Conservation (phyloP, 768 basidiomycete species). For the Mrakia gelida region DNA sequence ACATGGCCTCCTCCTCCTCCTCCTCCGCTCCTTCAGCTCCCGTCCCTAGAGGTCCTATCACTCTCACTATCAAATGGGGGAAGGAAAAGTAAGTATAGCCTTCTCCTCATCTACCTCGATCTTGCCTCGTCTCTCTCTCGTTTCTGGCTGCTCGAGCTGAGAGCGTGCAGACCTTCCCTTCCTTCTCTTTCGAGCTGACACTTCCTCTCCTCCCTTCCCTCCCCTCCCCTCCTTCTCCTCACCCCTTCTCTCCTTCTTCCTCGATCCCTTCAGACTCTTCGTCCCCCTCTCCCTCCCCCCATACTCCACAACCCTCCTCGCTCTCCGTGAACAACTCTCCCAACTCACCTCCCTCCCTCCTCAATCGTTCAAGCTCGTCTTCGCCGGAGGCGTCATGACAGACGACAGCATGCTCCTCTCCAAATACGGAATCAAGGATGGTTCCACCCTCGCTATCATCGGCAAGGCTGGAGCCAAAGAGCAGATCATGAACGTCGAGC, state of each 20-base stretch:
- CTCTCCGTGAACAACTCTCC: constrained; percentile 60
- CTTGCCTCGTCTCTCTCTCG: background rate
- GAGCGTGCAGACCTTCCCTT: background rate
- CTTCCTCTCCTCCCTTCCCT: background rate
- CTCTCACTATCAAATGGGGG: constrained; percentile 35
- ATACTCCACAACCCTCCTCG: constrained; percentile 56
- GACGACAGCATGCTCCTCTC: constrained; percentile 69
- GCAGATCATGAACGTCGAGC: constrained; percentile 27
- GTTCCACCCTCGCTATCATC: constrained; percentile 68
- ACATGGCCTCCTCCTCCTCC: constrained; percentile 15
- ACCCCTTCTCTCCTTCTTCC: background rate
- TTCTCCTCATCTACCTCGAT: constrained; percentile 15
- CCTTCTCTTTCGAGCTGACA: background rate
- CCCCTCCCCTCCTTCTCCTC: constrained; percentile 25
- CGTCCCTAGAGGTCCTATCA: constrained; percentile 5
- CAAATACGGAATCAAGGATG: constrained; percentile 65
- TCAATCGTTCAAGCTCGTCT: constrained; percentile 76
- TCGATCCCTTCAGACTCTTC: constrained; percentile 47
- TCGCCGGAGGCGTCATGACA: constrained; percentile 84
- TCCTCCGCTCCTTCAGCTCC: background rate
- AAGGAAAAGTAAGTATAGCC: constrained; percentile 36
- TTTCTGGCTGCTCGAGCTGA: background rate
- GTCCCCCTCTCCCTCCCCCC: constrained; percentile 53
- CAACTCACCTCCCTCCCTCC: constrained; percentile 68
- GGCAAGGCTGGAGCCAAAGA: constrained; percentile 41